These are phyloP conservation scores for Shiraia bambusicola DNA, from an alignment of 2,329 filamentous ascomycete genomes.

Conservation along the genomic window DNA sequence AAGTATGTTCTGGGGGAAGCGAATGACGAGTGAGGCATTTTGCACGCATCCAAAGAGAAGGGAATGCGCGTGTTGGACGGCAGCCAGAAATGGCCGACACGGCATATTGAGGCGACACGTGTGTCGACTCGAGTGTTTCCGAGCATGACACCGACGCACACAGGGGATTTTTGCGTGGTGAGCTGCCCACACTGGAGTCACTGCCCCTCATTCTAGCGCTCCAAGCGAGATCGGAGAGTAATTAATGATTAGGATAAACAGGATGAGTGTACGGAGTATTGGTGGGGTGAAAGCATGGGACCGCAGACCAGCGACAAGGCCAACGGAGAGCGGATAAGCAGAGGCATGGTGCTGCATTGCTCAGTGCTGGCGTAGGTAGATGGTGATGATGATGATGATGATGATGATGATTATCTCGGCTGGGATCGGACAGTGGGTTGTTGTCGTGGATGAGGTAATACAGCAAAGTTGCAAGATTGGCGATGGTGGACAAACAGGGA, in stretches of 20 bases:
- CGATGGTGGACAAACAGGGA: neutral
- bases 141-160: slow-evolving; percentile 2
- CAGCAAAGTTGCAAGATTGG: too few relatives aligned
- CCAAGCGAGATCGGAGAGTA: slow-evolving; percentile 34
- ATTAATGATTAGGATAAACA: too few relatives aligned
- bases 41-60: slow-evolving; percentile 21
- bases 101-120: slow-evolving; percentile 11
- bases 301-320: slow-evolving; percentile 36
- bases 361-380: slow-evolving; percentile 15
- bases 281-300: slow-evolving; percentile 6
- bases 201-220: slow-evolving; percentile 6
- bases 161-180: too few relatives aligned
- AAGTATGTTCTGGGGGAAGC: slow-evolving; percentile 43
- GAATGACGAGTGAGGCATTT: slow-evolving; percentile 39
- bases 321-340: slow-evolving; percentile 29
- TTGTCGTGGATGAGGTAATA: neutral
- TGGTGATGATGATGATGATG: slow-evolving; percentile 14
- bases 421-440: slow-evolving; percentile 23
- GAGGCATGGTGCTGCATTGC: slow-evolving; percentile 32
- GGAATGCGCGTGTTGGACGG: slow-evolving; percentile 1
- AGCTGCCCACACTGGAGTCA: neutral
- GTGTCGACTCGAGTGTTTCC: slow-evolving; percentile 13
- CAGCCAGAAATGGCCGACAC: slow-evolving; percentile 9
- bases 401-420: slow-evolving; percentile 28
- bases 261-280: too few relatives aligned